Evolutionary conservation across 352 stramenopile species (phyloP), one percentile per base, ranked within the genome.

Genomic region (Peronospora farinosa): DNA sequence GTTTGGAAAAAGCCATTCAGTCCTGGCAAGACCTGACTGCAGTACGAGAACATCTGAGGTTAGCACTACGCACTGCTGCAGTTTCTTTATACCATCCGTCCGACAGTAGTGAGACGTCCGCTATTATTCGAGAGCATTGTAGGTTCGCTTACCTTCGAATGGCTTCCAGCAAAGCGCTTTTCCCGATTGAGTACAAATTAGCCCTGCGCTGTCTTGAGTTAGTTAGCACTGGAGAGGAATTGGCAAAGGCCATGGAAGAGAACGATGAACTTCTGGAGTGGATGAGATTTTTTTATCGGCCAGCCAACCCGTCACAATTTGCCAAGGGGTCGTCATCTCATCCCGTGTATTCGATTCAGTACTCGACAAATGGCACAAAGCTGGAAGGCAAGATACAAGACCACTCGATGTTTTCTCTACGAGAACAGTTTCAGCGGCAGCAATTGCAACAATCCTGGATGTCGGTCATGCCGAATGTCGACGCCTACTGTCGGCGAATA

Each of bases 241-340:
- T 74, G 17, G 47, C 58, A 7, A 50, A 60, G 25, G 51, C 44
- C 21, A 62, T 72, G 12, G 42, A 63, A 10, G 62, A 65, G 6
- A 76, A 56, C 36, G 48, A 72, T 0, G 47, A 69, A 23, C 17
- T 78, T 9, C 16, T 78, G 13, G 56, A 70, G 13, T 83, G 72
- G 62, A 56, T 92, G 27, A 57, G 62, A 2, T 78, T 88, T 87
- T n/a, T 89, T 40, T 89, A 87, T 46, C 73, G 82, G 13, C 66
- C 72, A 12, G 65, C 79, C 1, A 87, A 85, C 27, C 52, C 66
- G 32, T 75, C 69, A 2, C 71, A 82, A 50, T 74, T 86, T 25
- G 46, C 50, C 5, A 70, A 78, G 21, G 65, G 50, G 10, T 75
- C 66, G 6, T 86, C 74, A 15, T 73, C 65, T 11, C 68, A 86